A percentile compares a stretch with the other conserved stretches of the same genome.
Evolutionary conservation across 164 flowering plant genomes (phyloP).

Genomic region (Nelumbo lutea): DNA sequence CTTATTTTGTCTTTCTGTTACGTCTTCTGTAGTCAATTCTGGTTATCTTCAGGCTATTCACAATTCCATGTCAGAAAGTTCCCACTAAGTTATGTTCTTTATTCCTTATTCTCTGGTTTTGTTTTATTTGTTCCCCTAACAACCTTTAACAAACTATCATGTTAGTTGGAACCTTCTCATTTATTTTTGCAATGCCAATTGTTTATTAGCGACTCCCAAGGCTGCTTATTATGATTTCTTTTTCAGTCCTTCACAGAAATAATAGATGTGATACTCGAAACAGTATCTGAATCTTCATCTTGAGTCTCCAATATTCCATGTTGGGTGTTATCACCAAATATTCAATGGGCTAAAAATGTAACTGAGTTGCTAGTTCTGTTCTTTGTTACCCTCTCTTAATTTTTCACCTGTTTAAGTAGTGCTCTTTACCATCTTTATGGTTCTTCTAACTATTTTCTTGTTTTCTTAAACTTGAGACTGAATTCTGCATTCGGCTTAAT

Average conservation of each 20-base stretch:
- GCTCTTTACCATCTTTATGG: too few relatives aligned
- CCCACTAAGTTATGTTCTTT: conserved; percentile 1
- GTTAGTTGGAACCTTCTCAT: neutral
- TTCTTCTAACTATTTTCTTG: neutral
- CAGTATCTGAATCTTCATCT: neutral
- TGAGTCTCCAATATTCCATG: conserved; percentile 4
- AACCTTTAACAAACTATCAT: neutral
- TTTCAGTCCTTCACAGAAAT: neutral
- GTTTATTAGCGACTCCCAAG: too few relatives aligned
- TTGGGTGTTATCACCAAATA: neutral
- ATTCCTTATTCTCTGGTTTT: neutral
- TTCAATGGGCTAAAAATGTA: too few relatives aligned
- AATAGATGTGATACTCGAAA: neutral
- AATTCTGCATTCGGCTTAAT: neutral
- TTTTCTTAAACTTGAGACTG: neutral
- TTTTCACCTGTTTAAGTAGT: too few relatives aligned
- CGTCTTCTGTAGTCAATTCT: neutral
- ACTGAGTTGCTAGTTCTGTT: too few relatives aligned
- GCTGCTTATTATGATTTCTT: neutral
- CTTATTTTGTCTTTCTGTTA: neutral
- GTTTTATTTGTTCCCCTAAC: neutral
- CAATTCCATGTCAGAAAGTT: neutral
- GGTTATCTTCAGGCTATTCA: neutral
- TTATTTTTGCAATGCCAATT: neutral
- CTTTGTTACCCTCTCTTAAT: too few relatives aligned